Evolutionary conservation across 2,329 filamentous ascomycete species (phyloP), one percentile per base, ranked within the genome.

Genomic region (Scytalidium sp.): DNA sequence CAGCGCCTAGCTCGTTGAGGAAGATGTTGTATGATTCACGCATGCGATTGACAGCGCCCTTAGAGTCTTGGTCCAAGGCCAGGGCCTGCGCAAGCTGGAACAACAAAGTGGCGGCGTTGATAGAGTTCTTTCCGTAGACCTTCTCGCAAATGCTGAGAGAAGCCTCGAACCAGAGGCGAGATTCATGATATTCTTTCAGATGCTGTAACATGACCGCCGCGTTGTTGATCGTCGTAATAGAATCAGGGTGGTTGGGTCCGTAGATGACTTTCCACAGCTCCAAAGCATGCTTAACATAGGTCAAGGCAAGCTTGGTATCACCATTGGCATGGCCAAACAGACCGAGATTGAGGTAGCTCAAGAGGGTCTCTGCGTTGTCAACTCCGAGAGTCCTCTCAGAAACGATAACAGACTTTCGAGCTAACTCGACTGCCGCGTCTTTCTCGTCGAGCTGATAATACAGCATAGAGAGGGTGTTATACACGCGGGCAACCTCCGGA

Each of bases 391-490:
- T 99, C 48, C 94, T 84, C 76, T 99, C 94, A 2, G 92, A 88
- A 40, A 99, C 92, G 54, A 99, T 93, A 58, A 96, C 92, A 20
- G 94, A 92, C 75, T 99, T 99, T 66, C 91, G 89, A 17, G 94
- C 92, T 55, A 99, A 82, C 70, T 99, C 94, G 20, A 97, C 88
- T 20, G 94, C 94, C 9, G 90, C 90, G 32, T 92, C 89, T 77
- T 97, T 97, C 75, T 99, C 94, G 48, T 97, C 94, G n/a, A 96
- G 81, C 68, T 95, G 89, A 71, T 95, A 97, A 74, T 97, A 97
- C 49, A 97, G 80, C 78, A 96, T 96, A 2, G 94, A 96, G 42
- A 99, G 73, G 46, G 88, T 91, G 70, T 96, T 93, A 76, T 99
- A 99, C 22, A 96, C 88, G 56, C 92, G 85, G 43, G 93, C 94